Conservation (phyloP, 2,329 filamentous ascomycete species). For the Colletotrichum plurivorum region DNA sequence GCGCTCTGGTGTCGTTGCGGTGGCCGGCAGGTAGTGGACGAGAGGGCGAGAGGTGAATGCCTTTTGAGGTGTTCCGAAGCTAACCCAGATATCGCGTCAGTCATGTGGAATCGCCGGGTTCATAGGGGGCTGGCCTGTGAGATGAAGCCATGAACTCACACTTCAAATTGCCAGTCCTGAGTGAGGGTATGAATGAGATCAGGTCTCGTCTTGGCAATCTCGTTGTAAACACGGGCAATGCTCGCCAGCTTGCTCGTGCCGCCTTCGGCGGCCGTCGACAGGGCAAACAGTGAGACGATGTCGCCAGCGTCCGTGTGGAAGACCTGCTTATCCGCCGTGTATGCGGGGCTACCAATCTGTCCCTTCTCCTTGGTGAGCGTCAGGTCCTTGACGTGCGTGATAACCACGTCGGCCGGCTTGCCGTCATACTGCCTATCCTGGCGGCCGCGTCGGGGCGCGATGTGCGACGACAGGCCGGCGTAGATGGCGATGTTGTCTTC, state of each 20-base stretch:
- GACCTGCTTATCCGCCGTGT: slow-evolving; percentile 72
- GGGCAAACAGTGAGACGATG: slow-evolving; percentile 70
- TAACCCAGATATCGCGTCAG: slow-evolving; percentile 43
- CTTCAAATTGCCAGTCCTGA: slow-evolving; percentile 63
- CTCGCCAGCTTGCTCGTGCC: slow-evolving; percentile 72
- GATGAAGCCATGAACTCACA: slow-evolving; percentile 48
- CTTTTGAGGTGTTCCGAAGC: slow-evolving; percentile 65
- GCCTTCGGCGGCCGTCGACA: slow-evolving; percentile 65
- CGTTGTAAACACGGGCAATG: slow-evolving; percentile 73
- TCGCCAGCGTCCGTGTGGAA: slow-evolving; percentile 75
- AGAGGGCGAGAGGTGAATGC: slow-evolving; percentile 66
- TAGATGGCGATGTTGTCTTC: slow-evolving; percentile 74
- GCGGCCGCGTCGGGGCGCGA: slow-evolving; percentile 67
- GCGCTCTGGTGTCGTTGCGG: slow-evolving; percentile 61
- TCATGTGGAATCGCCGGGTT: neutral
- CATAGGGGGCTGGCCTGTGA: neutral
- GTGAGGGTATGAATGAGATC: slow-evolving; percentile 72
- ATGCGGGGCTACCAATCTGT: slow-evolving; percentile 70
- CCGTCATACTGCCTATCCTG: slow-evolving; percentile 64
- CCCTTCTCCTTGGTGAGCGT: slow-evolving; percentile 49
- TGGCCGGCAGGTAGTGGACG: slow-evolving; percentile 68
- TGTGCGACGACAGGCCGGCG: slow-evolving; percentile 70
- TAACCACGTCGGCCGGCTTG: slow-evolving; percentile 63
- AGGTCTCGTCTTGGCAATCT: slow-evolving; percentile 71
- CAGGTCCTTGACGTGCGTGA: slow-evolving; percentile 76